Conservation (phyloP, 1,284 basidiomycete species). For the Tetrapyrgos nigripes region DNA sequence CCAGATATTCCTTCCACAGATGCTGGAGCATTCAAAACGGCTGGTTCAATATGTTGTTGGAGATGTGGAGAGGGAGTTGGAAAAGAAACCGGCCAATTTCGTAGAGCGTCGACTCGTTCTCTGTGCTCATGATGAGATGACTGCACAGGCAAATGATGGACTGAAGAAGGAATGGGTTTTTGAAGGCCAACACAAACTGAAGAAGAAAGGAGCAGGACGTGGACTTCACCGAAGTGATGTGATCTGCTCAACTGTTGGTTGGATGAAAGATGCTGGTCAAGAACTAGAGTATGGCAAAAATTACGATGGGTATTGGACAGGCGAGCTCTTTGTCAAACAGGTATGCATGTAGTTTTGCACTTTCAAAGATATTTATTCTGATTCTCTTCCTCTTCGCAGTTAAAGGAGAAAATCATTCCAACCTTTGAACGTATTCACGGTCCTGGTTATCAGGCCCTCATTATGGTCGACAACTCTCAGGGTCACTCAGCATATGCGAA, state of each 20-base stretch:
- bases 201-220: slow-evolving; percentile 43
- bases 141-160: slow-evolving; percentile 42
- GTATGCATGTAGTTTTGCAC: slow-evolving; percentile 21
- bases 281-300: slow-evolving; percentile 49
- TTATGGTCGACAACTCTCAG: slow-evolving; percentile 39
- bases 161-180: slow-evolving; percentile 35
- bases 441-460: slow-evolving; percentile 25
- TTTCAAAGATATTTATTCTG: no score
- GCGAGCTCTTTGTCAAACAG: slow-evolving; percentile 45
- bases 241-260: slow-evolving; percentile 38
- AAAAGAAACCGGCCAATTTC: slow-evolving; percentile 23
- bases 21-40: slow-evolving; percentile 25
- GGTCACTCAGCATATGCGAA: slow-evolving; percentile 45
- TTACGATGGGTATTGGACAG: slow-evolving; percentile 50
- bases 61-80: slow-evolving; percentile 28
- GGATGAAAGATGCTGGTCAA: slow-evolving; percentile 35
- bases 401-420: slow-evolving; percentile 32
- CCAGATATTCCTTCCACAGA: slow-evolving; percentile 27
- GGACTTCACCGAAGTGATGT: slow-evolving; percentile 39
- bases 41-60: slow-evolving; percentile 33
- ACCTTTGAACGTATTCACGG: slow-evolving; percentile 30
- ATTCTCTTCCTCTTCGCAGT: slow-evolving; percentile 30
- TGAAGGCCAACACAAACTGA: slow-evolving; percentile 36
- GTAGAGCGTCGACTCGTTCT: slow-evolving; percentile 35
- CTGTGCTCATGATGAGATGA: slow-evolving; percentile 45